phyloP scores from a whole-genome alignment of 2,329 filamentous ascomycete species.

The Orbilia ellipsospora region DNA sequence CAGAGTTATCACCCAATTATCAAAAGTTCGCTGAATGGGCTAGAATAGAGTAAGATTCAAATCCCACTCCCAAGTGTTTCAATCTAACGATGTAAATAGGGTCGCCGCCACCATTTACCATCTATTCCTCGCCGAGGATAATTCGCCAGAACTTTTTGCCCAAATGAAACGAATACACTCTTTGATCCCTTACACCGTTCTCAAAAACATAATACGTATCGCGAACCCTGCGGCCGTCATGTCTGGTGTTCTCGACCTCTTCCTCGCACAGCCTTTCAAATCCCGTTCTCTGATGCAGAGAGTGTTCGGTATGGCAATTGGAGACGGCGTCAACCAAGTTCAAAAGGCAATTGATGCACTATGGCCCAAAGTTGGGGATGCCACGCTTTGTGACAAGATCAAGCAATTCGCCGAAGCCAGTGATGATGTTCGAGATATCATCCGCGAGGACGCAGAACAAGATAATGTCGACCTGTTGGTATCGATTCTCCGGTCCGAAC shows the following conservation, averaged over 20 bases:
- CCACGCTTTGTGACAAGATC: constrained; percentile 81
- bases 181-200: constrained; percentile 86
- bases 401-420: constrained; percentile 80
- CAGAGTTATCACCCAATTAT: constrained; percentile 91
- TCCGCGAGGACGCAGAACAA: constrained; percentile 77
- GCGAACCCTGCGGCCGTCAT: constrained; percentile 97
- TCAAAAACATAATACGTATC: constrained; percentile 97
- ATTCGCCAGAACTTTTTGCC: constrained; percentile 94
- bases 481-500: constrained; percentile 81
- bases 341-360: constrained; percentile 87
- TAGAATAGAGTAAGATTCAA: constrained; percentile 76
- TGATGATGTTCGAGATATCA: constrained; percentile 77
- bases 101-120: constrained; percentile 97
- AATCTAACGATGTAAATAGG: constrained; percentile 60
- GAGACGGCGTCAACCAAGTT: constrained; percentile 87
- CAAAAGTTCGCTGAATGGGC: constrained; percentile 99
- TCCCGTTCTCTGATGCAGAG: constrained; percentile 89
- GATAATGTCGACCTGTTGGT: constrained; percentile 88
- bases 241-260: constrained; percentile 93
- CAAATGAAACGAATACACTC: constrained; percentile 95
- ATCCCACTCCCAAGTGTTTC: background rate
- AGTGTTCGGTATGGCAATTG: constrained; percentile 90
- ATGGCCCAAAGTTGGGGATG: constrained; percentile 80
- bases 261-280: constrained; percentile 94
- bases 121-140: constrained; percentile 96